A percentile compares a stretch with the other conserved stretches of the same genome.
These are phyloP conservation scores for Selenicereus undatus DNA, from an alignment of 148 eudicot genomes.

Conservation along the genomic window DNA sequence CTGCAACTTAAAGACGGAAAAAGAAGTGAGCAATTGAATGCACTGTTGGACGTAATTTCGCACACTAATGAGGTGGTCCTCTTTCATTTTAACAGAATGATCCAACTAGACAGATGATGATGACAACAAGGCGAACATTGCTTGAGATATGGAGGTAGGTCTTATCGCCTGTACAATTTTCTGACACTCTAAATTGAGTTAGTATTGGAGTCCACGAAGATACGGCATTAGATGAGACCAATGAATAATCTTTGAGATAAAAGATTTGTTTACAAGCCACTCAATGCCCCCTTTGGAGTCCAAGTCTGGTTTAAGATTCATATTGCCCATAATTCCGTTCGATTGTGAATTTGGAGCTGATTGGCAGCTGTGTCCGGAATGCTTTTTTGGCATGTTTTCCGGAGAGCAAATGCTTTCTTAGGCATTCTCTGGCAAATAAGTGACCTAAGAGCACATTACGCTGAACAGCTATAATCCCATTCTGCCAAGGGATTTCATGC, in stretches of 20 bases:
- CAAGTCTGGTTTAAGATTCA: not conserved
- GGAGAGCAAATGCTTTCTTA: not conserved
- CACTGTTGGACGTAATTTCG: not conserved
- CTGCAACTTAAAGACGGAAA: not conserved
- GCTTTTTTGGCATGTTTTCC: not conserved
- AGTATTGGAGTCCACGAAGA: not conserved
- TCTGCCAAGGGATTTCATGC: not conserved
- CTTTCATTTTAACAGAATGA: constrained; percentile 50
- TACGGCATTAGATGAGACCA: not conserved
- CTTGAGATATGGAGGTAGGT: constrained; percentile 82
- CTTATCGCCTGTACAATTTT: not conserved
- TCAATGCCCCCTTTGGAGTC: not conserved
- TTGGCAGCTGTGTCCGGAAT: not conserved
- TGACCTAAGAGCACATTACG: not conserved
- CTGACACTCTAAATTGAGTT: not conserved
- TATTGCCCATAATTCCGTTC: too few species aligned
- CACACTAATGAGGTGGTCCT: constrained; percentile 2
- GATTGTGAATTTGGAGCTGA: too few species aligned
- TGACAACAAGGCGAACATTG: constrained; percentile 81
- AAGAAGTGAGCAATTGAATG: not conserved
- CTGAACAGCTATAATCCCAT: not conserved
- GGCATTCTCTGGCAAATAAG: not conserved
- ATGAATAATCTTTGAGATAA: not conserved
- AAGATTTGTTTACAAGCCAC: not conserved
- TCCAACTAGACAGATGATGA: constrained; percentile 52